These are phyloP conservation scores for Mycena rosella DNA, from an alignment of 768 basidiomycete genomes.

Conservation along the genomic window DNA sequence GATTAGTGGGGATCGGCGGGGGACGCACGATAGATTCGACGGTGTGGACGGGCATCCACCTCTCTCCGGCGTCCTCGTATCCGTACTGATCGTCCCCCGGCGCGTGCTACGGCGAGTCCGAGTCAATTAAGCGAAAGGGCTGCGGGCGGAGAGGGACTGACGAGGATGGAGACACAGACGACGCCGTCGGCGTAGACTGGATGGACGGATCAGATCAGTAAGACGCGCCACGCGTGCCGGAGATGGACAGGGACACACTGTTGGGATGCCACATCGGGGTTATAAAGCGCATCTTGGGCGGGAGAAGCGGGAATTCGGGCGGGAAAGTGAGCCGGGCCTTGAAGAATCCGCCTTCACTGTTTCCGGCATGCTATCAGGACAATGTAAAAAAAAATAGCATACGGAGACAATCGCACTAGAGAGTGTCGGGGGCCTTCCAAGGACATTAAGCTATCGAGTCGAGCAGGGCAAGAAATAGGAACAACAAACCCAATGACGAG, in stretches of 20 bases:
- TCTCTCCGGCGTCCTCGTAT: constrained; percentile 96
- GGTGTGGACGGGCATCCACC: constrained; percentile 98
- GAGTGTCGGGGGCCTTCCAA: constrained; percentile 86
- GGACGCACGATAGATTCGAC: constrained; percentile 91
- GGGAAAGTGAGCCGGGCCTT: constrained; percentile 93
- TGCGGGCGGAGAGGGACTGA: constrained; percentile 50
- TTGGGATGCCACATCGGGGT: constrained; percentile 99
- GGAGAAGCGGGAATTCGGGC: constrained; percentile 87
- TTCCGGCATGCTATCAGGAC: constrained; percentile 29
- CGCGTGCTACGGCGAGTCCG: constrained; percentile 79
- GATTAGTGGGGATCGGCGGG: constrained; percentile 40
- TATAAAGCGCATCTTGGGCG: constrained; percentile 96
- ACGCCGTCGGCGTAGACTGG: constrained; percentile 94
- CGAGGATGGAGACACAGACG: constrained; percentile 97
- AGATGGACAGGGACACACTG: constrained; percentile 70
- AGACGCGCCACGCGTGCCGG: background rate
- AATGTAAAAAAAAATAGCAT: background rate
- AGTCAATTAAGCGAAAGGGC: constrained; percentile 22
- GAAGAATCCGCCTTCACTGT: constrained; percentile 95
- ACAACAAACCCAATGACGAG: constrained; percentile 88
- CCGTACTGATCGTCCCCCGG: constrained; percentile 98
- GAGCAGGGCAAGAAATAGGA: constrained; percentile 7
- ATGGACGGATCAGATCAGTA: constrained; percentile 48
- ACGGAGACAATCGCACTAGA: constrained; percentile 73
- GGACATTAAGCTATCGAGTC: constrained; percentile 37